Base-by-base conservation (phyloP, 345 rosid genomes). In the Mercurialis annua region DNA sequence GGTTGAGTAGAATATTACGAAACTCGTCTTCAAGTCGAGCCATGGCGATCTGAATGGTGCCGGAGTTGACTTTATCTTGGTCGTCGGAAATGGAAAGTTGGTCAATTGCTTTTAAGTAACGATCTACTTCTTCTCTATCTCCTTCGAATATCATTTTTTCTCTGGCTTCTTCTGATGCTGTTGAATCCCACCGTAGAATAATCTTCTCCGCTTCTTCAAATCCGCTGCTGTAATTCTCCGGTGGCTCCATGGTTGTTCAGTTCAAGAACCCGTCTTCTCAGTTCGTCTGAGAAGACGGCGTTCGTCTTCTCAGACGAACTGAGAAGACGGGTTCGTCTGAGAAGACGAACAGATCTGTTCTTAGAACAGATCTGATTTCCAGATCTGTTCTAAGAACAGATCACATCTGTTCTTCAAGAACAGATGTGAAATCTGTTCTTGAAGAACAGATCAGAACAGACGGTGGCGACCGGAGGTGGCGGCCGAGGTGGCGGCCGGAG, bases 11-110 rank as follows among this genome's bases (percentile, higher is more conserved):
- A 36, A 94, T 87, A 74, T 76, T 86, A 31, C 95, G 82, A 57
- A 94, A 94, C 92, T 94, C 99, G 70, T 94, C 99, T 65, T 90
- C 97, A 1, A 94, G 90, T 9, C 99, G 81, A 38, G 97, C 97
- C 99, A 94, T 94, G 58, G 99, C 96, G 88, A 94, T 90, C 90
- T 90, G 97, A 69, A 90, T 80, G 12, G 89, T 81, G 20, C 87
- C 68, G 4, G 86, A 80, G 77, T 76, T 82, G 74, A 82, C 91
- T 73, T 85, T 81, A n/a, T 74, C 72, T 27, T 68, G 69, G 21
- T 47, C 67, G 17, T 68, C 82, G 51, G 89, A 77, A 67, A 88
- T 75, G 0, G 80, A 78, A 85, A 94, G 83, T 79, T 94, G 92
- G 61, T 94, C 97, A 50, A 94, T 89, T n/a, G 99, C 97, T 50